Base-by-base conservation (phyloP, 148 eudicot species). In the Tetragonia tetragonoides region DNA sequence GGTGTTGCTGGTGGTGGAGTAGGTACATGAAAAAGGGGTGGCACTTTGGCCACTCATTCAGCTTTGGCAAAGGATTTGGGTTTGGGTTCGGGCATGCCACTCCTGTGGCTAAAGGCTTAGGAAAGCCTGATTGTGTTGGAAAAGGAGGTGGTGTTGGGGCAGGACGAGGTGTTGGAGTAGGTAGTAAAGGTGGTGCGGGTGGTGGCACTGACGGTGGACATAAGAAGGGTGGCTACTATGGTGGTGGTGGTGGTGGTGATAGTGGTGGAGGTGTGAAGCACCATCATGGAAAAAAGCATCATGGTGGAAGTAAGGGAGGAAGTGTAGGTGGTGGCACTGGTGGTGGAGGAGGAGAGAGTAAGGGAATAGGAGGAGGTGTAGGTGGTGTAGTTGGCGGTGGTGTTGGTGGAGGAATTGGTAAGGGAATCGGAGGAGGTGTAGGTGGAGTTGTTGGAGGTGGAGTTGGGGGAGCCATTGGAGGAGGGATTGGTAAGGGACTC, bases 11-110 rank as follows among this genome's bases (percentile, higher is more conserved):
- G 76, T 18, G 76, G 80, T 5, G 66, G 63, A n/a, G 16, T 40
- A 0, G 73, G 76, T 41, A 77, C 77, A 15, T 79, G 81, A 73
- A 79, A 11, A 79, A 79, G 34, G 77, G 73, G 60, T 79, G 82
- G 82, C 73, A 68, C 12, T 66, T 63, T 65, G 81, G 81, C 20
- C 74, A 79, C 7, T 77, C 73, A 18, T 77, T 68, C 68, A 68
- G 81, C 41, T 59, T 78, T 78, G 81, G 81, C 2, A 60, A 60
- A 44, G 81, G 81, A 28, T 21, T 51, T 17, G 81, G 81, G 39
- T 51, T 71, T 78, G 80, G 80, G 3, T 10, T 70, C 46, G 68
- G 60, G 40, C 40, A 56, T 64, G 49, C 39, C 40, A 34, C 6
- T 28, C 70, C 67, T 53, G 63, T 64, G 23, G 49, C 67, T 66